phyloP scores from a whole-genome alignment of 1,284 basidiomycete genomes.

The Leccinum ponderosum region DNA sequence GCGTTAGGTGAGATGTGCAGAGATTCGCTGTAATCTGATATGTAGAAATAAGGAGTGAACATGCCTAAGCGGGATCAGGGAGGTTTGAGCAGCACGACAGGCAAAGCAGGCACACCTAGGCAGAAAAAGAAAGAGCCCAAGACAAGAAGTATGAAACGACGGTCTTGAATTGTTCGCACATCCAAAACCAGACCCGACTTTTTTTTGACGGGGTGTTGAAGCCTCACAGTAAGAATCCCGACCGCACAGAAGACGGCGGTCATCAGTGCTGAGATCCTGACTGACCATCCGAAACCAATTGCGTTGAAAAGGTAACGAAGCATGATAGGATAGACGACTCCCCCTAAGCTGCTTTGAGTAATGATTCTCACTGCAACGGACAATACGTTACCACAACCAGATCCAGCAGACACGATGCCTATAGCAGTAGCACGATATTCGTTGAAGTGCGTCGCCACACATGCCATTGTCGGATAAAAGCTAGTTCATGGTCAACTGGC shows the following conservation, averaged over 20 bases:
- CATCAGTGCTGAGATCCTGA: constrained; percentile 49
- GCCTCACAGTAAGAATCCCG: constrained; percentile 43
- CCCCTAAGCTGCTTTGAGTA: constrained; percentile 42
- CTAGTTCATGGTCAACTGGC: constrained; percentile 35
- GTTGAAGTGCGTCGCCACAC: constrained; percentile 55
- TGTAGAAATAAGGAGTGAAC: constrained; percentile 67
- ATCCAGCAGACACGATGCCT: constrained; percentile 54
- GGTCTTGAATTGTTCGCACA: constrained; percentile 42
- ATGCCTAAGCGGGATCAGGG: constrained; percentile 56
- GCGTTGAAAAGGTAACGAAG: constrained; percentile 54
- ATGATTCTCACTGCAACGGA: constrained; percentile 17
- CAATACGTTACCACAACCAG: constrained; percentile 47
- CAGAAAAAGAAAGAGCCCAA: constrained; percentile 51
- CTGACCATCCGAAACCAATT: constrained; percentile 64
- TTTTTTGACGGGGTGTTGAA: constrained; percentile 21
- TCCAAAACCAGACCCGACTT: constrained; percentile 24
- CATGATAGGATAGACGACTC: constrained; percentile 67
- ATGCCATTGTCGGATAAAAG: constrained; percentile 57
- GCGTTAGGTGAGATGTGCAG: constrained; percentile 37
- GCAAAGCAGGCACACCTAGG: constrained; percentile 35
- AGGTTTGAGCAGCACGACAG: background rate
- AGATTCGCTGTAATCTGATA: constrained; percentile 52
- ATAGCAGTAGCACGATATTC: constrained; percentile 60
- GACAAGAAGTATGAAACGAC: constrained; percentile 45
- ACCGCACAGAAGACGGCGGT: constrained; percentile 42